Conservation (phyloP, 768 basidiomycete genomes). For the Lactifluus hygrophoroides region DNA sequence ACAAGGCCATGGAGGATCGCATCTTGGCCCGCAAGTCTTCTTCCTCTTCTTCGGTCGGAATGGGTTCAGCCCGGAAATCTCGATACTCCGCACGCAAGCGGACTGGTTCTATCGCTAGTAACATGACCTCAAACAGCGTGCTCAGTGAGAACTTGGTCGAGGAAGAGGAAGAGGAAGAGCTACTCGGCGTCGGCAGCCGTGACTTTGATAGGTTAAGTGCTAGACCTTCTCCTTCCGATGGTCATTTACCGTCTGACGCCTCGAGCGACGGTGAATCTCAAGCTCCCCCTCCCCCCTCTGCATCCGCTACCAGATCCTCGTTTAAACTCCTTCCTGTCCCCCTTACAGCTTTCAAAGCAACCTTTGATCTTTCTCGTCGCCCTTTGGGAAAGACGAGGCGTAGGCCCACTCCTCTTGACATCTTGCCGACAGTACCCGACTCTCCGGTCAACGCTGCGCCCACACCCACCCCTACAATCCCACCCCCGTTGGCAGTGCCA, state of each 20-base stretch:
- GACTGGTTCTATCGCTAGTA: slow-evolving; percentile 67
- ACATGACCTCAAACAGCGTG: slow-evolving; percentile 54
- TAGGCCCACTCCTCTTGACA: slow-evolving; percentile 51
- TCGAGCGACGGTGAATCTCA: slow-evolving; percentile 22
- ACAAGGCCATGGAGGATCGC: slow-evolving; percentile 84
- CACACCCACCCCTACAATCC: slow-evolving; percentile 28
- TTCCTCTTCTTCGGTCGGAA: slow-evolving; percentile 57
- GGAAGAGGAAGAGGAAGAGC: slow-evolving; percentile 69
- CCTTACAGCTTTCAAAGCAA: slow-evolving; percentile 44
- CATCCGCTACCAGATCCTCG: slow-evolving; percentile 15
- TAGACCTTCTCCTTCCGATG: slow-evolving; percentile 28
- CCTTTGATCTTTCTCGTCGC: slow-evolving; percentile 36
- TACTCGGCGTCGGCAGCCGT: slow-evolving; percentile 61
- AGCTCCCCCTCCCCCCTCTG: slow-evolving; percentile 8
- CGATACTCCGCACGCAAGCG: slow-evolving; percentile 62
- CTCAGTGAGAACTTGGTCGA: slow-evolving; percentile 76
- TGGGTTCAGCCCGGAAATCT: slow-evolving; percentile 57
- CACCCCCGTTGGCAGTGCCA: slow-evolving; percentile 16
- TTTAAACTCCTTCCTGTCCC: slow-evolving; percentile 27
- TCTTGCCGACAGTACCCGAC: slow-evolving; percentile 63
- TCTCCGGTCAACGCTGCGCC: slow-evolving; percentile 54
- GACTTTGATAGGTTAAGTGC: slow-evolving; percentile 41
- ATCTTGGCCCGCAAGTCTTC: slow-evolving; percentile 62
- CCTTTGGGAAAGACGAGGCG: slow-evolving; percentile 41
- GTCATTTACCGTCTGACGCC: slow-evolving; percentile 25